Evolutionary conservation across 805 yeast genomes (phyloP), one percentile per base, ranked within the genome.

Genomic region (Torulaspora quercuum): DNA sequence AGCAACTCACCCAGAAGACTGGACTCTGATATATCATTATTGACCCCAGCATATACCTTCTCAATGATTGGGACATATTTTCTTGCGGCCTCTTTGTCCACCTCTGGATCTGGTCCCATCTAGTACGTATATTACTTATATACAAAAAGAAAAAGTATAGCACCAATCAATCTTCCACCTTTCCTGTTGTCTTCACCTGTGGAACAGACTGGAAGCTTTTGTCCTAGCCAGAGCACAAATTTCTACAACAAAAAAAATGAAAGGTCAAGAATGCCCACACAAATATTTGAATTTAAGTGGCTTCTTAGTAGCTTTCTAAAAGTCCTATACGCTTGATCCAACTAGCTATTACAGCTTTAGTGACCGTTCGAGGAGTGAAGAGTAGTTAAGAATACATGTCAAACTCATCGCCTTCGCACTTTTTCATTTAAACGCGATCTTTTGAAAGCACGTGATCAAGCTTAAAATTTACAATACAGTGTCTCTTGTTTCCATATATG

Each of bases 1-100:
- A 70, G 56, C 27, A 73, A 55, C 18, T 64, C 67, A 29, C 68
- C 67, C 22, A 75, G 53, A 27, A 55, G 38, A 14, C 41, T 45
- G 6, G 63, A 53, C 28, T 60, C 64, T 13, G 51, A 49, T 11
- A 50, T 48, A 33, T 43, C 51, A 10, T 41, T 46, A 27, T 50
- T 49, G 9, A 44, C 45, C 12, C 57, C 57, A n/a, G 49, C 48
- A 35, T 58, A 58, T 3, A 57, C 59, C 25, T 50, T 39, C 21
- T 55, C 56, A 18, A 58, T 57, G 21, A 41, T 45, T 6, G 53
- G 49, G 22, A 45, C 32, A 30, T 42, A 55, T 12, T 32, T 37
- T 24, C 44, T 41, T 8, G 57, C 59, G 21, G 35, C 39, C 33
- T 35, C 42, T 24, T 30, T 29, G 16, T 31, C 39, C 30, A 41